Evolutionary conservation across 2,329 filamentous ascomycete genomes (phyloP).

Genomic region (Aulographum hederae): DNA sequence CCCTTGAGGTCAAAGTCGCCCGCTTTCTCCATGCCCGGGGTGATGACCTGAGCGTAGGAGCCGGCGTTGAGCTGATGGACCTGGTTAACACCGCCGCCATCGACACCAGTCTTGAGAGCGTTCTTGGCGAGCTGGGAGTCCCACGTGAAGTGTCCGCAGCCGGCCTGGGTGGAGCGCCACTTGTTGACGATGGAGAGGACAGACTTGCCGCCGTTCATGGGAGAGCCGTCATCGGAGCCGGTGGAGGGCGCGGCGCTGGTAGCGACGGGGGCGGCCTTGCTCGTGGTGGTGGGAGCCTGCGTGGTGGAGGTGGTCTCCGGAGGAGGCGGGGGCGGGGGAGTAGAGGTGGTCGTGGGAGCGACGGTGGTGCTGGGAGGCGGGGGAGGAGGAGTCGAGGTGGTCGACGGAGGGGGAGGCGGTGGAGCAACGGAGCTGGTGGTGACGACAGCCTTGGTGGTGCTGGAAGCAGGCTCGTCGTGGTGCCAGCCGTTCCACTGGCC

Average conservation of each 20-base stretch:
- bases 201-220: background rate
- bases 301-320: background rate
- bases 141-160: background rate
- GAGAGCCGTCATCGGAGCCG: background rate
- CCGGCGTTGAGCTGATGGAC: background rate
- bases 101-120: background rate
- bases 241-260: background rate
- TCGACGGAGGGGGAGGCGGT: background rate
- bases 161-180: background rate
- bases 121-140: background rate
- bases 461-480: background rate
- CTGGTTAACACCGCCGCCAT: background rate
- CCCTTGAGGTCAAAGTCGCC: background rate
- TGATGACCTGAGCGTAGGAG: background rate
- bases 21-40: background rate
- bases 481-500: background rate
- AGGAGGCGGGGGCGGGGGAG: background rate
- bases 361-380: background rate
- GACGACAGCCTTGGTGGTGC: background rate
- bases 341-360: background rate
- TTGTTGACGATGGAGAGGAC: background rate
- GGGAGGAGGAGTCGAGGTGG: background rate
- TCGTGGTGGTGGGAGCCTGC: background rate
- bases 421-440: background rate
- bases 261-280: background rate